Evolutionary conservation across 768 basidiomycete genomes (phyloP).

Genomic region (Hericium coralloides): DNA sequence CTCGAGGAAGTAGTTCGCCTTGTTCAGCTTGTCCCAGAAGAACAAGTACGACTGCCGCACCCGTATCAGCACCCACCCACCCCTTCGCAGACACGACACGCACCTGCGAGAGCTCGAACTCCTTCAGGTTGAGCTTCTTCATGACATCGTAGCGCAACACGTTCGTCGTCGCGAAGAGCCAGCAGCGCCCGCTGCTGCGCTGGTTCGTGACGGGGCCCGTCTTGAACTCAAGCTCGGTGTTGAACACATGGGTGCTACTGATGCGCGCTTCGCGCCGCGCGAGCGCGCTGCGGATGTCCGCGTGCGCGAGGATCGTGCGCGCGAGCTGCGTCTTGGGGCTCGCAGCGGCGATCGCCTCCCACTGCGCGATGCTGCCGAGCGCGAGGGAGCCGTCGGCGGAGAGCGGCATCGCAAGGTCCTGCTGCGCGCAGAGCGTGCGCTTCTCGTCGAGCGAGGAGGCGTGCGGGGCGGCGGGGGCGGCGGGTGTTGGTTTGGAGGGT

Average conservation of each 20-base stretch:
- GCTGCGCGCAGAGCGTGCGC: conserved; percentile 8
- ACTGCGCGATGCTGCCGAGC: conserved; percentile 46
- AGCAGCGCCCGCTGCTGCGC: conserved; percentile 85
- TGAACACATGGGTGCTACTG: conserved; percentile 73
- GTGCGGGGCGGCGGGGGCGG: conserved; percentile 1
- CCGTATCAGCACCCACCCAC: neutral
- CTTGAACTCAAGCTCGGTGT: conserved; percentile 70
- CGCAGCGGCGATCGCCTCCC: conserved; percentile 50
- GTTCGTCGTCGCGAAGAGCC: conserved; percentile 92
- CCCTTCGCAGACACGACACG: conserved; percentile 7
- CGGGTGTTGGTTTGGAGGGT: conserved; percentile 22
- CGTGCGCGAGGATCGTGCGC: conserved; percentile 66
- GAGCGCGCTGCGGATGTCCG: conserved; percentile 54
- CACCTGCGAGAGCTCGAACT: conserved; percentile 89
- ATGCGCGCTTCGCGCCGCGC: conserved; percentile 54
- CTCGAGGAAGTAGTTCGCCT: conserved; percentile 89
- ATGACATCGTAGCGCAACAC: conserved; percentile 76
- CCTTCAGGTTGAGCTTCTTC: conserved; percentile 76
- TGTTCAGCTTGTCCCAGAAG: conserved; percentile 96
- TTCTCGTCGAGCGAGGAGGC: conserved; percentile 14
- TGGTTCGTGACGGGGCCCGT: conserved; percentile 81
- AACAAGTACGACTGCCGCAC: conserved; percentile 68
- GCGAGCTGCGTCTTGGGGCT: conserved; percentile 62
- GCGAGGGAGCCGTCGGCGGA: conserved; percentile 58
- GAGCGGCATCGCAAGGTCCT: conserved; percentile 21